Evolutionary conservation across 164 flowering plant genomes (phyloP), one percentile per base, ranked within the genome.

Genomic region (Brasenia schreberi): DNA sequence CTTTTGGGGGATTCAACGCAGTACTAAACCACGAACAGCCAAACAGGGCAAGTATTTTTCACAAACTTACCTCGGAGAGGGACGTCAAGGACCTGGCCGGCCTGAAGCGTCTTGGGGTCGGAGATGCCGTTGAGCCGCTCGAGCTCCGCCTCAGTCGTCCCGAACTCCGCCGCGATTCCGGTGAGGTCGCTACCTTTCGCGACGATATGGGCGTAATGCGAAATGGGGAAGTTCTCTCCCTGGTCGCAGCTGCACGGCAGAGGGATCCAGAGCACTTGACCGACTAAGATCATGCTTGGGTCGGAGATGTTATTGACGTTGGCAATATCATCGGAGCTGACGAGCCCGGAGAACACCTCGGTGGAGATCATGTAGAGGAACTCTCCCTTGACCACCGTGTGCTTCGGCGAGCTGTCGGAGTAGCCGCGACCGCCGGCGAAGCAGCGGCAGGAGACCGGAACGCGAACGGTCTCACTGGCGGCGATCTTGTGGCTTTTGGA

Each of bases 211-310:
- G 80, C 92, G 73, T 90, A 86, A 59, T 90, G 97, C 5, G 82
- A 84, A 45, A 82, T 87, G 52, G 56, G 52, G 19, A 18, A 7
- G 2, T 82, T 86, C 9, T 76, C 72, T 73, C 86, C 90, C 0
- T 72, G 71, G 53, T 90, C 93, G 71, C 96, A 90, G 82, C 92
- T 86, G 65, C 96, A 87, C 0, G 96, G 96, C 61, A 90, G 75
- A 33, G 96, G 96, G 44, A 90, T 87, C 80, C 74, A 59, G 67
- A 90, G 74, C 71, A 65, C 5, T 73, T 79, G 86, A 56, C 85
- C 87, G 5, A 70, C 43, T 1, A 1, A 0, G 19, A 90, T 90
- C 63, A 9, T 0, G 65, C 72, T 17, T 5, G 71, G 60, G 63
- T 87, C 5, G 5, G 66, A 0, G 17, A 90, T 82, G 7, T 62